These are phyloP conservation scores for Croton setiger DNA, from an alignment of 441 rosid species.

Conservation along the genomic window DNA sequence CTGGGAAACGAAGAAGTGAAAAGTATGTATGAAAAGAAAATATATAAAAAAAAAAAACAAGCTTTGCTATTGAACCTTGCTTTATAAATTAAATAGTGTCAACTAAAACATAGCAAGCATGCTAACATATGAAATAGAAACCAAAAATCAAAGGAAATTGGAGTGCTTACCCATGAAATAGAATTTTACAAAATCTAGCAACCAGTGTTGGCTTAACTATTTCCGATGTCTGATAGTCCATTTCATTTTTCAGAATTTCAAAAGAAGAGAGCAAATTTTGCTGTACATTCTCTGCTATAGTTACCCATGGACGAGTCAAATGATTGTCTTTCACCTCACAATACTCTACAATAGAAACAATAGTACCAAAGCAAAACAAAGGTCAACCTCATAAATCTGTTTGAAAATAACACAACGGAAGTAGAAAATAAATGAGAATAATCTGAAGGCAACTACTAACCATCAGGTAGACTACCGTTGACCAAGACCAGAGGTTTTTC, in stretches of 20 bases:
- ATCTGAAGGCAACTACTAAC: conserved; percentile 19
- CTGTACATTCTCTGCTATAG: conserved; percentile 38
- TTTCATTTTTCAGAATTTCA: conserved; percentile 31
- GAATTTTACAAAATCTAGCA: conserved; percentile 49
- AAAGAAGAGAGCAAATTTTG: conserved; percentile 42
- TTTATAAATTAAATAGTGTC: not conserved
- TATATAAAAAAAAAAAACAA: no score
- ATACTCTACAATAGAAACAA: conserved; percentile 21
- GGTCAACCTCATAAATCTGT: not conserved
- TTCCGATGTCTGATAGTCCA: conserved; percentile 21
- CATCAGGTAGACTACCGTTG: conserved; percentile 21
- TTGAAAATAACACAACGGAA: no score
- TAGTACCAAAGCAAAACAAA: not conserved
- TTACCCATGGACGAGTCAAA: conserved; percentile 35
- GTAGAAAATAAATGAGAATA: not conserved
- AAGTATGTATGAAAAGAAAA: not conserved
- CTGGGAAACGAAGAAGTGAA: not conserved
- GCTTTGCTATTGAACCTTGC: not conserved
- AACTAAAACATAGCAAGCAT: not conserved
- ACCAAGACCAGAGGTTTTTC: conserved; percentile 32
- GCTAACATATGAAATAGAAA: not conserved
- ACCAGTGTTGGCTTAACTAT: conserved; percentile 40
- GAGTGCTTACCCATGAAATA: conserved; percentile 38
- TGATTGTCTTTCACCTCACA: conserved; percentile 10
- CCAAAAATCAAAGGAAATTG: not conserved